Evolutionary conservation across 768 basidiomycete genomes (phyloP).

Genomic region (Naematelia encephala): DNA sequence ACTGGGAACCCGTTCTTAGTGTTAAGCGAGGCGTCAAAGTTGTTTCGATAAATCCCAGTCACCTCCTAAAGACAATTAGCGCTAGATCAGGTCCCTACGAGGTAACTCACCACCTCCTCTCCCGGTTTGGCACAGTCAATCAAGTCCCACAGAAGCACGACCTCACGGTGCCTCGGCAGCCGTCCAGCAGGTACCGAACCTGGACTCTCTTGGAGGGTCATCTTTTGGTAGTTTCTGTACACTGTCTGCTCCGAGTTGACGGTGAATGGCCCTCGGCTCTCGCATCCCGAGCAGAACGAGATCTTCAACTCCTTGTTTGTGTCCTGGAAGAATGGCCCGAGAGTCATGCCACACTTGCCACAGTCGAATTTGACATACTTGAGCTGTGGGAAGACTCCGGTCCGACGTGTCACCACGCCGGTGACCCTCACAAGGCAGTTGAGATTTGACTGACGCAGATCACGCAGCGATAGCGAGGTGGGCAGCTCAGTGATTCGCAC

Average conservation of each 20-base stretch:
- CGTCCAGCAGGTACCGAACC: slow-evolving; percentile 97
- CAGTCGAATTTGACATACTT: slow-evolving; percentile 99
- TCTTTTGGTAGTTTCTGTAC: slow-evolving; percentile 97
- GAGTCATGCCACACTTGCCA: slow-evolving; percentile 83
- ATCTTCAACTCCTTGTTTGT: slow-evolving; percentile 89
- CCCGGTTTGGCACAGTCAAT: slow-evolving; percentile 98
- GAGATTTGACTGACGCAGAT: slow-evolving; percentile 83
- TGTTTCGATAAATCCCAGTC: slow-evolving; percentile 96
- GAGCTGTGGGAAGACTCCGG: slow-evolving; percentile 96
- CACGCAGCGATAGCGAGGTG: slow-evolving; percentile 80
- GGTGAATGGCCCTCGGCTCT: slow-evolving; percentile 88
- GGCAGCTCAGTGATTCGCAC: slow-evolving; percentile 95
- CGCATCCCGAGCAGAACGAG: slow-evolving; percentile 90
- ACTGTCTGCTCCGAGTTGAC: slow-evolving; percentile 98
- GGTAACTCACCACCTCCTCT: slow-evolving; percentile 87
- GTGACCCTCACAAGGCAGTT: slow-evolving; percentile 93
- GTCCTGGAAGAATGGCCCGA: slow-evolving; percentile 98
- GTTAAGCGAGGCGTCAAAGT: slow-evolving; percentile 96
- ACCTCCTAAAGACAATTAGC: slow-evolving; percentile 66
- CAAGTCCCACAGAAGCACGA: slow-evolving; percentile 93
- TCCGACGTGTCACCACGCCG: slow-evolving; percentile 92
- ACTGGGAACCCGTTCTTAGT: slow-evolving; percentile 99
- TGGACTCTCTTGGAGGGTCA: slow-evolving; percentile 97
- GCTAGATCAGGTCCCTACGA: neutral
- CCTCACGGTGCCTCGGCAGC: slow-evolving; percentile 92